Percentiles rank a stretch among this genome's conserved stretches.
Evolutionary conservation across 2,329 filamentous ascomycete genomes (phyloP).

Genomic region (Eurotiales sp.): DNA sequence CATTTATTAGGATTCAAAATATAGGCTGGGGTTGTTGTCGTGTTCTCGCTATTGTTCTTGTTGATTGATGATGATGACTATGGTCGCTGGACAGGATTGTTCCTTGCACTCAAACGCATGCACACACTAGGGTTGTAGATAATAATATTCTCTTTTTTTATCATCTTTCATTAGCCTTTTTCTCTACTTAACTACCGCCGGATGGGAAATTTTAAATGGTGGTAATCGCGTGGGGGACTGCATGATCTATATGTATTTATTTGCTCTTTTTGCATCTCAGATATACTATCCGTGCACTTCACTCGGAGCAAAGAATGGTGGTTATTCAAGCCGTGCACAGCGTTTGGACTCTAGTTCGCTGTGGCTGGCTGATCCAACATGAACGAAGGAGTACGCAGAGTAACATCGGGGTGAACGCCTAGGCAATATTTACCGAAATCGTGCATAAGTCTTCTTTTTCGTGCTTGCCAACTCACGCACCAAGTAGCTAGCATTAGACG

Average conservation of each 20-base stretch:
- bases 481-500: neutral
- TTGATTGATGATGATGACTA: conserved; percentile 10
- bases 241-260: too few species aligned
- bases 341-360: too few species aligned
- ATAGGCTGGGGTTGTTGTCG: neutral
- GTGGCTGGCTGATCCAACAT: neutral
- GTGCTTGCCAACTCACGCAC: neutral
- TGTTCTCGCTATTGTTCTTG: neutral
- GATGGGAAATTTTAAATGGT: too few species aligned
- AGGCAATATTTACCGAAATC: neutral
- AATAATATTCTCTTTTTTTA: conserved; percentile 12
- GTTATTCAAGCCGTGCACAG: too few species aligned
- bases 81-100: conserved; percentile 12
- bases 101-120: conserved; percentile 9
- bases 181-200: too few species aligned
- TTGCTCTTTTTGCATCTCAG: too few species aligned
- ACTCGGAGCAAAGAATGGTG: too few species aligned
- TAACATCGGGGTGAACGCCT: neutral
- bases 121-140: conserved; percentile 13
- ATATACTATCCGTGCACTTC: too few species aligned
- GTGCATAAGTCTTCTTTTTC: neutral
- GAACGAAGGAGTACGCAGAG: neutral
- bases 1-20: neutral
- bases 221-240: too few species aligned
- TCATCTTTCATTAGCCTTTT: conserved; percentile 3